These are phyloP conservation scores for Diplodia intermedia DNA, from an alignment of 2,329 filamentous ascomycete genomes.

Conservation along the genomic window DNA sequence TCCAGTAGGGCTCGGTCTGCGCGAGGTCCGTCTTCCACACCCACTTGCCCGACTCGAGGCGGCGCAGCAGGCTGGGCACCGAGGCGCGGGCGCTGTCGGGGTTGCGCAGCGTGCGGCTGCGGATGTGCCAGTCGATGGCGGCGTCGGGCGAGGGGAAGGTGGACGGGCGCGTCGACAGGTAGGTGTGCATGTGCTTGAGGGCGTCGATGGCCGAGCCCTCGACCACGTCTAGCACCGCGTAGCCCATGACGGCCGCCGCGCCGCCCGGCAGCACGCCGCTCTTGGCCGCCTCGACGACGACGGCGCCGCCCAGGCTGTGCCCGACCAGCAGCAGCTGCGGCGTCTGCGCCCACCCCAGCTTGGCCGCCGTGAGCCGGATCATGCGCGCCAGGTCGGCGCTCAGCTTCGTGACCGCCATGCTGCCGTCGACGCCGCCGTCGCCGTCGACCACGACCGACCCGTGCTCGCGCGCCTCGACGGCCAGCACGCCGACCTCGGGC, in stretches of 20 bases:
- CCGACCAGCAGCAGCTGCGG: constrained; percentile 84
- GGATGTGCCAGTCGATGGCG: constrained; percentile 92
- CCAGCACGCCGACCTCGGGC: constrained; percentile 82
- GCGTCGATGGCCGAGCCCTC: constrained; percentile 96
- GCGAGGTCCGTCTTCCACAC: constrained; percentile 85
- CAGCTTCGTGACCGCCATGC: constrained; percentile 76
- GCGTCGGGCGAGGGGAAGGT: constrained; percentile 78
- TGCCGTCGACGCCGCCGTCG: constrained; percentile 54
- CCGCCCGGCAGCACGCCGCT: constrained; percentile 65
- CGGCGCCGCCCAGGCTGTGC: constrained; percentile 90
- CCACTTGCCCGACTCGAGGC: constrained; percentile 60
- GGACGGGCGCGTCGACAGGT: constrained; percentile 79
- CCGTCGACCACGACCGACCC: constrained; percentile 66
- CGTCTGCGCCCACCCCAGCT: constrained; percentile 75
- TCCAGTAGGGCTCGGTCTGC: constrained; percentile 89
- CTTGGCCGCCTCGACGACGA: constrained; percentile 83
- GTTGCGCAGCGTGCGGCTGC: constrained; percentile 86
- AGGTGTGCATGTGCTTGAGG: constrained; percentile 90
- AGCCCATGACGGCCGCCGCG: constrained; percentile 71
- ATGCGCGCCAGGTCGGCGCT: constrained; percentile 74
- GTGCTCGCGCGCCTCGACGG: constrained; percentile 85
- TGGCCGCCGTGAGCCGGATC: constrained; percentile 68
- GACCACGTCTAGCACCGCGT: constrained; percentile 91
- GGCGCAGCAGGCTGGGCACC: constrained; percentile 78
- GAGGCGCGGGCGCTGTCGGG: constrained; percentile 82